Percentiles rank a stretch among this genome's conserved stretches.
phyloP scores from a whole-genome alignment of 192 early-diverging fungal species.

The Gamsiella multidivaricata region DNA sequence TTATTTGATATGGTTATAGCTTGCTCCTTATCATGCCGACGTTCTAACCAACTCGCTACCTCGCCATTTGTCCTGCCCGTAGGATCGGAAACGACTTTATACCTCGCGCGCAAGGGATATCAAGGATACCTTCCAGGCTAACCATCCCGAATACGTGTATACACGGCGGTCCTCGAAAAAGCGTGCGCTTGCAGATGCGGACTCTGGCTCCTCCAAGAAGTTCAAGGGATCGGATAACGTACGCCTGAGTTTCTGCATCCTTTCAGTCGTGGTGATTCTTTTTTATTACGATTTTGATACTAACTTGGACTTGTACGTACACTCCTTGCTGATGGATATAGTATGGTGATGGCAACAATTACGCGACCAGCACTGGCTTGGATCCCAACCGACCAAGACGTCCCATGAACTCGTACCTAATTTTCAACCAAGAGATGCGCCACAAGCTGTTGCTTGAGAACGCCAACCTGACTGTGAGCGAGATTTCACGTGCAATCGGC shows the following conservation, averaged over 20 bases:
- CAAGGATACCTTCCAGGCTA: slow-evolving; percentile 68
- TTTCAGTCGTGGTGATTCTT: background rate
- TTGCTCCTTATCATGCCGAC: background rate
- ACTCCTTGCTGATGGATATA: background rate
- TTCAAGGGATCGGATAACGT: slow-evolving; percentile 25
- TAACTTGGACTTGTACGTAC: too few species aligned
- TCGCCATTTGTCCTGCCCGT: slow-evolving; percentile 5
- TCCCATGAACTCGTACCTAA: slow-evolving; percentile 69
- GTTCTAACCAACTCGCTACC: background rate
- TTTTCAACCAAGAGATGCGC: slow-evolving; percentile 71
- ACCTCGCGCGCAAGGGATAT: slow-evolving; percentile 66
- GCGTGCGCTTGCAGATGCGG: slow-evolving; percentile 18
- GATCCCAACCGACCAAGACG: slow-evolving; percentile 64
- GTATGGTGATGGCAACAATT: slow-evolving; percentile 5
- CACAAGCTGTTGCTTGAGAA: slow-evolving; percentile 63
- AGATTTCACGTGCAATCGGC: slow-evolving; percentile 68
- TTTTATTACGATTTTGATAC: slow-evolving; percentile 3
- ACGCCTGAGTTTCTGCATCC: background rate
- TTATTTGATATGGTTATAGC: background rate
- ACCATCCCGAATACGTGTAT: slow-evolving; percentile 66
- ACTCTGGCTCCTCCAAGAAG: slow-evolving; percentile 38
- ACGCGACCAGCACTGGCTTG: slow-evolving; percentile 16
- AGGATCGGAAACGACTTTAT: slow-evolving; percentile 67
- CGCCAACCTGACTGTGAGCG: slow-evolving; percentile 67
- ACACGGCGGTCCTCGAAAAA: slow-evolving; percentile 62